These are phyloP conservation scores for Jamesozyma gamospora DNA, from an alignment of 805 yeast genomes.

Conservation along the genomic window DNA sequence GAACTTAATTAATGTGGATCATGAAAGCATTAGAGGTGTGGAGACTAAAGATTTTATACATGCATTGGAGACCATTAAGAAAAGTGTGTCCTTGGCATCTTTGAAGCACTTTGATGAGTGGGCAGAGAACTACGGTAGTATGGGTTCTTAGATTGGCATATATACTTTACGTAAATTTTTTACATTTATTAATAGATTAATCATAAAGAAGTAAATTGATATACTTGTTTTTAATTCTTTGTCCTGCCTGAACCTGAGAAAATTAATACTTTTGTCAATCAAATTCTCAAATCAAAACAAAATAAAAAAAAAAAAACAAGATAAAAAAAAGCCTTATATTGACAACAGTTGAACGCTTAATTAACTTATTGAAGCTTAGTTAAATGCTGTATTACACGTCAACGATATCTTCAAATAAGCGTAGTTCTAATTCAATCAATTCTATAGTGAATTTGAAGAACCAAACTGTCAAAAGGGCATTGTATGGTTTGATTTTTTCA, in stretches of 20 bases:
- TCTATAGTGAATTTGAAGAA: neutral
- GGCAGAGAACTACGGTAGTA: slow-evolving; percentile 81
- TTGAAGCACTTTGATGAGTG: slow-evolving; percentile 73
- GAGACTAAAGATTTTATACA: slow-evolving; percentile 61
- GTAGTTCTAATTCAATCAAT: too few species aligned
- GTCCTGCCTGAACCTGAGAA: too few species aligned
- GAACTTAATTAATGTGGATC: slow-evolving; percentile 54
- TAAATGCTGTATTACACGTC: neutral
- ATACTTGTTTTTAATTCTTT: too few species aligned
- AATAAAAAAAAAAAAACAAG: too few species aligned
- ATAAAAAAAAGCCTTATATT: too few species aligned
- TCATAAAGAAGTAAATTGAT: too few species aligned
- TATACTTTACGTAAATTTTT: too few species aligned
- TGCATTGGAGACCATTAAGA: slow-evolving; percentile 71
- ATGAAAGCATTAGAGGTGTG: slow-evolving; percentile 73
- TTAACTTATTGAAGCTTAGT: too few species aligned
- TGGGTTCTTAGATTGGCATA: slow-evolving; percentile 46
- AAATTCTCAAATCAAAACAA: too few species aligned
- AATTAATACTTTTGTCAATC: too few species aligned
- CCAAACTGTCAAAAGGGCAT: neutral
- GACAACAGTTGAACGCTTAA: too few species aligned
- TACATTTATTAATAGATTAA: too few species aligned
- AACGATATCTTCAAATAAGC: neutral
- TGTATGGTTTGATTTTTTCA: neutral
- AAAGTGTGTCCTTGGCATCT: slow-evolving; percentile 81